Percentiles rank a stretch among this genome's conserved stretches.
Evolutionary conservation across 2,329 filamentous ascomycete genomes (phyloP).

Genomic region (Curvularia sp.): DNA sequence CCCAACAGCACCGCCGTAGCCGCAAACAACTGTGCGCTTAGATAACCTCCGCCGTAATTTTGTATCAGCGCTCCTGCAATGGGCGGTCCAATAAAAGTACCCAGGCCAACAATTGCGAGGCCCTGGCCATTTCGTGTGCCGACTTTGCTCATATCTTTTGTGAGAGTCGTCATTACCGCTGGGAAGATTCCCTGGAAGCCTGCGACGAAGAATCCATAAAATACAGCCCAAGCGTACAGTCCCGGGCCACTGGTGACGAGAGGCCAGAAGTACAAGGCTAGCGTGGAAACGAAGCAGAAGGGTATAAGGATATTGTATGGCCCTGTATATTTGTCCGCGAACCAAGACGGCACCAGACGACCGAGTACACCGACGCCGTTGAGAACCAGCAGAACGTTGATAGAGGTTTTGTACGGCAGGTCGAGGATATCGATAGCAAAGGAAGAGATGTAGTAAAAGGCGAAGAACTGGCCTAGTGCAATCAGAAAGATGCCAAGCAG

Average conservation of each 20-base stretch:
- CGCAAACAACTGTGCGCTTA: slow-evolving; percentile 55
- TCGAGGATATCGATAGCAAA: slow-evolving; percentile 54
- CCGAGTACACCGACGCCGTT: slow-evolving; percentile 65
- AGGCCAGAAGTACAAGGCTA: slow-evolving; percentile 65
- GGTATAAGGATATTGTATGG: slow-evolving; percentile 65
- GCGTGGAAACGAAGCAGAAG: slow-evolving; percentile 55
- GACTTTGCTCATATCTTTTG: slow-evolving; percentile 56
- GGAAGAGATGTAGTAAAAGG: slow-evolving; percentile 56
- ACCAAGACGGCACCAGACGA: slow-evolving; percentile 61
- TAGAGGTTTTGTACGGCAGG: slow-evolving; percentile 59
- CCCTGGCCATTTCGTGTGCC: slow-evolving; percentile 60
- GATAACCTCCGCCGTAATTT: slow-evolving; percentile 51
- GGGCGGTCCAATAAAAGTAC: slow-evolving; percentile 56
- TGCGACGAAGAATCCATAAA: slow-evolving; percentile 56
- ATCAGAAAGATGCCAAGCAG: slow-evolving; percentile 45
- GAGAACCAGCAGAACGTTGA: slow-evolving; percentile 64
- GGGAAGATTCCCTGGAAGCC: slow-evolving; percentile 58
- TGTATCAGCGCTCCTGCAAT: slow-evolving; percentile 58
- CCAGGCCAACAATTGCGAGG: slow-evolving; percentile 56
- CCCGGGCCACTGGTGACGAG: slow-evolving; percentile 53
- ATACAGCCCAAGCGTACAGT: slow-evolving; percentile 55
- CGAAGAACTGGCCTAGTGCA: slow-evolving; percentile 51
- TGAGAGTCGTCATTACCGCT: slow-evolving; percentile 53
- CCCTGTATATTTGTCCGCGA: slow-evolving; percentile 63
- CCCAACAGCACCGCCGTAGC: slow-evolving; percentile 43